These are phyloP conservation scores for Gymnopus androsaceus DNA, from an alignment of 1,284 basidiomycete species.

Conservation along the genomic window DNA sequence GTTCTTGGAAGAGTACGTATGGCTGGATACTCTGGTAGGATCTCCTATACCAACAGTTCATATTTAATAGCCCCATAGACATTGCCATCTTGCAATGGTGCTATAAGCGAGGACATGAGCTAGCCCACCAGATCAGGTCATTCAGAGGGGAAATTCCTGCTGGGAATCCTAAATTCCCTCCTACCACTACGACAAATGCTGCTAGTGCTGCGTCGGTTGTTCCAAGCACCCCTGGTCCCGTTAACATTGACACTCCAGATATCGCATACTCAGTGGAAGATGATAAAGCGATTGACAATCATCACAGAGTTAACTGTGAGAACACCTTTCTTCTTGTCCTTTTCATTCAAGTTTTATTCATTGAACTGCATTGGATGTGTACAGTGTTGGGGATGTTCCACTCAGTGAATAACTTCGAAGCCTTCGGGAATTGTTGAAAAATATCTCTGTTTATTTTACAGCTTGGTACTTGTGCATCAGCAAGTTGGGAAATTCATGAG, in stretches of 20 bases:
- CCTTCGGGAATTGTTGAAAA: too few species aligned
- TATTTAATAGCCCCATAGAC: conserved; percentile 47
- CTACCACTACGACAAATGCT: neutral
- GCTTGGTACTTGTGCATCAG: conserved; percentile 68
- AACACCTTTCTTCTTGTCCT: neutral
- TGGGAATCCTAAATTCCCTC: conserved; percentile 52
- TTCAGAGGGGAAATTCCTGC: conserved; percentile 54
- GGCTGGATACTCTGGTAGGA: neutral
- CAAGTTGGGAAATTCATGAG: too few species aligned
- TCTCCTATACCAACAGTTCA: neutral
- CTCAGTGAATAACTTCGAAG: conserved; percentile 42
- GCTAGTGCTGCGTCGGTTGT: conserved; percentile 11
- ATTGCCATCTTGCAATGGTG: conserved; percentile 51
- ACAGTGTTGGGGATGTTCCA: conserved; percentile 56
- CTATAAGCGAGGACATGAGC: conserved; percentile 60
- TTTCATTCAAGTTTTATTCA: neutral
- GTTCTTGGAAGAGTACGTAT: conserved; percentile 25
- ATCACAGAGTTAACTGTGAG: conserved; percentile 33
- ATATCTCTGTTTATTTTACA: too few species aligned
- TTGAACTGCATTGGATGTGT: neutral
- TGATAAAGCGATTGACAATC: conserved; percentile 52
- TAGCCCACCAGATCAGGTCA: conserved; percentile 54
- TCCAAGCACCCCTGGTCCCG: conserved; percentile 34
- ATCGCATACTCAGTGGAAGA: conserved; percentile 61
- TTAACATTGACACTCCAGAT: conserved; percentile 43